Base-by-base conservation (phyloP, 2,329 filamentous ascomycete species). In the Phialophora macrospora region DNA sequence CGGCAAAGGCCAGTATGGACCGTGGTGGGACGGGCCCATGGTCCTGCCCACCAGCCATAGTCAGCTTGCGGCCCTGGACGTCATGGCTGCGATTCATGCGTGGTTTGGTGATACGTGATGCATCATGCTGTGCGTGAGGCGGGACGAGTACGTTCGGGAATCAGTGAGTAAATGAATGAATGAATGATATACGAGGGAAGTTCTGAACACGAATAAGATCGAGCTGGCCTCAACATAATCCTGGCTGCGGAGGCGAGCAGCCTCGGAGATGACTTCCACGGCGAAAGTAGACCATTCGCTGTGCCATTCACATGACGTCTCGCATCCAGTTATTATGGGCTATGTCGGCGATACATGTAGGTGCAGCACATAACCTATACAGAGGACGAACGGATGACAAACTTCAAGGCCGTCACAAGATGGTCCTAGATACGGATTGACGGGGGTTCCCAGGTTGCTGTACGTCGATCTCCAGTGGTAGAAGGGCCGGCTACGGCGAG, bases 21-120 rank as follows among this genome's bases (percentile, higher is more conserved):
- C 68, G 6, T 68, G 66, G 63, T 68, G 66, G 68, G 66, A 56
- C 30, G 68, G 68, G 1, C 68, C 68, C 12, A 65, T 64, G 61
- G 66, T 66, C 22, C 30, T 66, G 32, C 61, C 66, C 22, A 70
- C 68, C 4, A 70, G 68, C 55, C 68, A 70, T 55, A 67, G 61
- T 48, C 68, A 70, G 48, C 51, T 70, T 17, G 68, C 64, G 1
- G 66, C 61, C 17, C 55, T 70, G 49, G 66, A 70, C 63, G 68
- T 67, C 46, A 68, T 70, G 68, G 68, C 68, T 54, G 66, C 68
- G 9, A 63, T 65, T 22, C 66, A 68, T 49, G 66, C 59, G 38
- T 44, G 38, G 12, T 12, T 12, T 2, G 9, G 32, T 12, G 32
- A 11, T 12, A 3, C 9, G 30, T 8, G 30, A 28, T 4, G 28